phyloP scores from a whole-genome alignment of 441 rosid genomes.

The Populus trichocarpa region DNA sequence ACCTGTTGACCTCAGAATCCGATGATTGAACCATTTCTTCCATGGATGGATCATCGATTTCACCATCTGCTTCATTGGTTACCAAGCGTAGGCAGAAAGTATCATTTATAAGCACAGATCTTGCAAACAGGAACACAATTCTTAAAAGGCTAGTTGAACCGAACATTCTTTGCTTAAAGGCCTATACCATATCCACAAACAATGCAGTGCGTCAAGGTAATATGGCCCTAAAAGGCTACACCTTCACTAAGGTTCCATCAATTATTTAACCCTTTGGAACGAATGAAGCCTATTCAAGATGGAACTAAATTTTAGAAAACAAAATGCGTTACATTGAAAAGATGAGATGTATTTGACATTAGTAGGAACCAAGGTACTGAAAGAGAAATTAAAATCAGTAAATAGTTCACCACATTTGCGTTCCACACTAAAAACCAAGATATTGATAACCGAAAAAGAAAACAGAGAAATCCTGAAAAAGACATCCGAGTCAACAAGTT shows the following conservation, averaged over 20 bases:
- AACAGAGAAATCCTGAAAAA: not conserved
- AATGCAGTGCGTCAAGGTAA: not conserved
- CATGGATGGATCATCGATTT: constrained; percentile 42
- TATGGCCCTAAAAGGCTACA: not conserved
- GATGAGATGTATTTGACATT: not conserved
- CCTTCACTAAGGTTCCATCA: not conserved
- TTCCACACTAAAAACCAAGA: not conserved
- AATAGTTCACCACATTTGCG: not conserved
- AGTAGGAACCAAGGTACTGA: not conserved
- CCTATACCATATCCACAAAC: not conserved
- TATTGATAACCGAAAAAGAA: too few species aligned
- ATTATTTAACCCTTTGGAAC: not conserved
- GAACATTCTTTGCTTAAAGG: not conserved
- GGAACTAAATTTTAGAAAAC: not conserved
- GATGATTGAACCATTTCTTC: constrained; percentile 34
- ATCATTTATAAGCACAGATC: not conserved
- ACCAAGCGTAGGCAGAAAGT: not conserved
- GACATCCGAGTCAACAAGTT: not conserved
- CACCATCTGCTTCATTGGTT: constrained; percentile 42
- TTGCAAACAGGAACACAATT: not conserved
- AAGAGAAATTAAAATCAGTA: not conserved
- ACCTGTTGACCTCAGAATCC: constrained; percentile 15
- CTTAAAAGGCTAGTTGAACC: not conserved
- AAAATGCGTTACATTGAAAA: not conserved
- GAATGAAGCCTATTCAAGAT: not conserved